Percentiles rank a stretch among this genome's conserved stretches.
phyloP scores from a whole-genome alignment of 2,329 filamentous ascomycete genomes.

The Teratosphaeria pseudoeucalypti region DNA sequence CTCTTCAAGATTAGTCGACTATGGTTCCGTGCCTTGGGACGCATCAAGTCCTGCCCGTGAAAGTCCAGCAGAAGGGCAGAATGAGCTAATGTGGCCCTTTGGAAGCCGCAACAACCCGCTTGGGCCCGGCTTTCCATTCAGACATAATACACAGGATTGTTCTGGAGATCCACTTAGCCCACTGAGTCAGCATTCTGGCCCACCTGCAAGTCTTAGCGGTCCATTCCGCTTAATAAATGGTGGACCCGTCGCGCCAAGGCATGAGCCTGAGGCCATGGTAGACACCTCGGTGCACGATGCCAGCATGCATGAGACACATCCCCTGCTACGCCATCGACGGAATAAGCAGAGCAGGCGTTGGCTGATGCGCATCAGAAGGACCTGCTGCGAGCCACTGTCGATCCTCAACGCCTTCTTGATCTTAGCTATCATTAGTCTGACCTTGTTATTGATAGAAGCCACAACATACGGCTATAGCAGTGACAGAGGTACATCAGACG shows the following conservation, averaged over 20 bases:
- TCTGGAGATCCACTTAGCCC: background rate
- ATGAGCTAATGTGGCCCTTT: conserved; percentile 3
- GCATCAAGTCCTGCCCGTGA: background rate
- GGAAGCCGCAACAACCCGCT: conserved; percentile 3
- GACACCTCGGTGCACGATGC: background rate
- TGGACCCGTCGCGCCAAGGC: background rate
- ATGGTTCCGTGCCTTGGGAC: background rate
- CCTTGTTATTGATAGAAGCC: background rate
- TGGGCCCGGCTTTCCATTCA: background rate
- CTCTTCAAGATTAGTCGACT: background rate
- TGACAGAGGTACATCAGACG: background rate
- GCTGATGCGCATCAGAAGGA: background rate
- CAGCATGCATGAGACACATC: background rate
- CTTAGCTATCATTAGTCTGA: background rate
- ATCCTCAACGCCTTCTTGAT: background rate
- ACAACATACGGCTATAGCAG: background rate
- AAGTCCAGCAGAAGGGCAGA: background rate
- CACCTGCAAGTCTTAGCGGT: background rate
- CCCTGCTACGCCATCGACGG: background rate
- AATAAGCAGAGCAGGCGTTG: background rate
- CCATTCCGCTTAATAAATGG: background rate
- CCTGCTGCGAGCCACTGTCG: background rate
- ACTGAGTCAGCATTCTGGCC: background rate
- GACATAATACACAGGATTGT: background rate
- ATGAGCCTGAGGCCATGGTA: background rate